These are phyloP conservation scores for Talaromyces piceae DNA, from an alignment of 2,329 filamentous ascomycete genomes.

Conservation along the genomic window DNA sequence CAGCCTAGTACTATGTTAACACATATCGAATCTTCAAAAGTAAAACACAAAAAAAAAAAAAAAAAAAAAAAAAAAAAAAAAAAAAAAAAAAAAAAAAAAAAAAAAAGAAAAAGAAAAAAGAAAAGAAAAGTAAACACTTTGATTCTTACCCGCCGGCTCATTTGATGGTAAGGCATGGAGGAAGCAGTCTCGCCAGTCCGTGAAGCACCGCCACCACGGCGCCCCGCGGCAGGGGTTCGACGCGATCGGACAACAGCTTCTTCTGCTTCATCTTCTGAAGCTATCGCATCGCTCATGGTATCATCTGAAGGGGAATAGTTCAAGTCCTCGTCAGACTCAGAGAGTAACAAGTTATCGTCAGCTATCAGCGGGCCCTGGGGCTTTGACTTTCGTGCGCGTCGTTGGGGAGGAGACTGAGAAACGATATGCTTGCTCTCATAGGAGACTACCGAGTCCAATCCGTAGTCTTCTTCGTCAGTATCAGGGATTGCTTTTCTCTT, in stretches of 20 bases:
- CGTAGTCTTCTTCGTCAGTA: conserved; percentile 13
- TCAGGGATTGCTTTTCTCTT: conserved; percentile 19
- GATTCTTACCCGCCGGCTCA: conserved; percentile 24
- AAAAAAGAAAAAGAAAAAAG: no score
- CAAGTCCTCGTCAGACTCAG: conserved; percentile 16
- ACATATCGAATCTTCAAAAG: conserved; percentile 18
- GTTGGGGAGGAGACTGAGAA: neutral
- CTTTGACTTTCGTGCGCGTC: conserved; percentile 1
- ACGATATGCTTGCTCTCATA: neutral
- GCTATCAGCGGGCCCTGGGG: conserved; percentile 4
- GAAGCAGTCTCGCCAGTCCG: neutral
- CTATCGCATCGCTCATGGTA: conserved; percentile 2
- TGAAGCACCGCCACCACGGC: neutral
- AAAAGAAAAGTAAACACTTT: no score
- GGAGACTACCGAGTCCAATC: neutral
- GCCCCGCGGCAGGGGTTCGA: neutral
- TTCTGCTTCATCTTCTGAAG: conserved; percentile 2
- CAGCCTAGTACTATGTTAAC: conserved; percentile 32
- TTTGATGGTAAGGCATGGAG: conserved; percentile 12
- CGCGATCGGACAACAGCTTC: neutral
- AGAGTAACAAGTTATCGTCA: conserved; percentile 13
- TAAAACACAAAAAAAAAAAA: no score
- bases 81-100: no score
- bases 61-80: no score
- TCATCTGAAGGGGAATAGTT: conserved; percentile 14